A percentile compares a stretch with the other conserved stretches of the same genome.
Evolutionary conservation across 108 stramenopile genomes (phyloP).

Genomic region (Nitzschia palea): DNA sequence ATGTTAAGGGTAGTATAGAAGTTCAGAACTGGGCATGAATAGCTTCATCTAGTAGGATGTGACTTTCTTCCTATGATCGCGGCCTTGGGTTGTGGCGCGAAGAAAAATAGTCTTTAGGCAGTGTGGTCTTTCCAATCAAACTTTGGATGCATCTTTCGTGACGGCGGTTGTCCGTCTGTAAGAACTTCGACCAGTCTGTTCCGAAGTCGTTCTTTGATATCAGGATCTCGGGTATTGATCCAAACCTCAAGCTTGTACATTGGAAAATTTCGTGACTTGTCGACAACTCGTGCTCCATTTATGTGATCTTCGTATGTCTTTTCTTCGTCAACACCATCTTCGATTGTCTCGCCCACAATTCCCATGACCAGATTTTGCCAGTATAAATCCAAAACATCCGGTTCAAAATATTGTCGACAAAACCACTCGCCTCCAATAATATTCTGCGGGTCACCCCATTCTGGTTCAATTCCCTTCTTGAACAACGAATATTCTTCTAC

Average conservation of each 20-base stretch:
- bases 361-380: slow-evolving; percentile 91
- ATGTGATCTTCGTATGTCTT: slow-evolving; percentile 50
- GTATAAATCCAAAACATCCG: slow-evolving; percentile 78
- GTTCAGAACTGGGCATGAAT: too few species aligned
- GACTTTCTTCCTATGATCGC: too few species aligned
- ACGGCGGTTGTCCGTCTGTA: slow-evolving; percentile 63
- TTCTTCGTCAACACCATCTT: slow-evolving; percentile 53
- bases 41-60: too few species aligned
- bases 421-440: slow-evolving; percentile 88
- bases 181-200: slow-evolving; percentile 54
- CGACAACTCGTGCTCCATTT: slow-evolving; percentile 91
- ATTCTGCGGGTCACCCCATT: slow-evolving; percentile 93
- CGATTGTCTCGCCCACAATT: slow-evolving; percentile 87
- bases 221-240: slow-evolving; percentile 75
- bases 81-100: too few species aligned
- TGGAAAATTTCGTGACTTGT: slow-evolving; percentile 79
- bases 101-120: slow-evolving; percentile 16
- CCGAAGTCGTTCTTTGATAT: slow-evolving; percentile 57
- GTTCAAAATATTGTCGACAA: slow-evolving; percentile 73
- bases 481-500: slow-evolving; percentile 92
- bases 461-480: slow-evolving; percentile 94
- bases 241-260: slow-evolving; percentile 86
- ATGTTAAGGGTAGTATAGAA: too few species aligned
- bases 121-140: slow-evolving; percentile 90
- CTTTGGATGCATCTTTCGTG: slow-evolving; percentile 62